Evolutionary conservation across 2,329 filamentous ascomycete species (phyloP).

Genomic region (Diplocarpon mali): DNA sequence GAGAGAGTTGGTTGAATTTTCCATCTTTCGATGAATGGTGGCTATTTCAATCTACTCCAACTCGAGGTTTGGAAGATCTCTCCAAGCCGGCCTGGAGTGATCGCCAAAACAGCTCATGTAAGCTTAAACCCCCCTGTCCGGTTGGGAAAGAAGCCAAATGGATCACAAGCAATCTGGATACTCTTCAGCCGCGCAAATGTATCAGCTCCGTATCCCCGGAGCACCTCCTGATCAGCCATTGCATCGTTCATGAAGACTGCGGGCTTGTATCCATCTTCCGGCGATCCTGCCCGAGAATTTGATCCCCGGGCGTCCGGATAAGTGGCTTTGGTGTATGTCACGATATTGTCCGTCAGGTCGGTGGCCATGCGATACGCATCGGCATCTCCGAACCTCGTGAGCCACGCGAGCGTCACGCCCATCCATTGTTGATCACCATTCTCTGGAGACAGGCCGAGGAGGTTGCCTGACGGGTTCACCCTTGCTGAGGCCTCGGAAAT

Average conservation of each 20-base stretch:
- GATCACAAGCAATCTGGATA: conserved; percentile 27
- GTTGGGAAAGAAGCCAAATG: conserved; percentile 21
- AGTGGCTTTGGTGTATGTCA: conserved; percentile 6
- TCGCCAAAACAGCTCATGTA: conserved; percentile 4
- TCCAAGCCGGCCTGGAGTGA: background rate
- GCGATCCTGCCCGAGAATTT: conserved; percentile 12
- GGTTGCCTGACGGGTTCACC: conserved; percentile 17
- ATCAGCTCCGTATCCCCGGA: conserved; percentile 21
- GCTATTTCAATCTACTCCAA: too few species aligned
- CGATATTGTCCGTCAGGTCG: conserved; percentile 13
- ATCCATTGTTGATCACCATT: conserved; percentile 26
- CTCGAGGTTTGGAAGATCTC: too few species aligned
- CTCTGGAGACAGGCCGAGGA: conserved; percentile 20
- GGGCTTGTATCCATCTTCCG: conserved; percentile 18
- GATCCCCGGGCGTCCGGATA: conserved; percentile 17
- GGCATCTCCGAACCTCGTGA: conserved; percentile 15
- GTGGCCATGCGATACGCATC: conserved; percentile 6
- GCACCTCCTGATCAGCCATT: conserved; percentile 21
- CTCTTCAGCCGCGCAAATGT: conserved; percentile 25
- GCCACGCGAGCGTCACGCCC: conserved; percentile 26
- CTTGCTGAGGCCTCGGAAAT: conserved; percentile 19
- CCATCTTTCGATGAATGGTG: too few species aligned
- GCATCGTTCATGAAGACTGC: conserved; percentile 30
- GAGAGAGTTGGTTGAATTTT: too few species aligned
- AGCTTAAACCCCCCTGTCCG: conserved; percentile 23